These are phyloP conservation scores for Ustilago lituana DNA, from an alignment of 1,284 basidiomycete genomes.

Conservation along the genomic window DNA sequence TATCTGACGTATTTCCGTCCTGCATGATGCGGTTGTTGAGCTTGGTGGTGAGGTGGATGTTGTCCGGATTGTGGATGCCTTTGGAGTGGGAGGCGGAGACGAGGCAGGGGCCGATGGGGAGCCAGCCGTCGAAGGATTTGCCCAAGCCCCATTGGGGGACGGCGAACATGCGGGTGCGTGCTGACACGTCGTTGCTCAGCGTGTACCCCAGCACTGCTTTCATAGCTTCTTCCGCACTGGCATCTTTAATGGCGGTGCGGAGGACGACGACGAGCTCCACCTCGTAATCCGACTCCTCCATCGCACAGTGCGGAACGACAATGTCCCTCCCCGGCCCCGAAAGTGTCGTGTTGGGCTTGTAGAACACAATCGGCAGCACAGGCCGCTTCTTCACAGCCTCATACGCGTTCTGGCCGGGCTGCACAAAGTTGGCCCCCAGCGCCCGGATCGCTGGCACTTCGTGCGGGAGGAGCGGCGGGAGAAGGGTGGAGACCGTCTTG, in stretches of 20 bases:
- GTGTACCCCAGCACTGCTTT: constrained; percentile 50
- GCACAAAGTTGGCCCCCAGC: constrained; percentile 48
- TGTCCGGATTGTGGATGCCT: constrained; percentile 77
- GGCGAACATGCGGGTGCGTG: constrained; percentile 52
- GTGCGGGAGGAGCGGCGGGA: constrained; percentile 30
- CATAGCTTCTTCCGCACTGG: constrained; percentile 26
- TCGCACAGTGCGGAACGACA: constrained; percentile 39
- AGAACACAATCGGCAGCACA: constrained; percentile 53
- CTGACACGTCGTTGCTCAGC: constrained; percentile 50
- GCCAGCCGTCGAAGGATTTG: constrained; percentile 48
- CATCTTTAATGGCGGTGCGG: constrained; percentile 36
- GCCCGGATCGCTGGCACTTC: constrained; percentile 35
- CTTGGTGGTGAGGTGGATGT: constrained; percentile 74
- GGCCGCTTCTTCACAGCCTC: constrained; percentile 39
- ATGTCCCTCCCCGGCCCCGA: constrained; percentile 42
- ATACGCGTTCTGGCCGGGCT: constrained; percentile 26
- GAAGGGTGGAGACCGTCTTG: constrained; percentile 42
- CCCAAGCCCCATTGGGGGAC: constrained; percentile 55
- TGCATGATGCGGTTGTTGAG: constrained; percentile 79
- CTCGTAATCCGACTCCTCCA: constrained; percentile 52
- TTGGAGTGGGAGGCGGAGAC: constrained; percentile 66
- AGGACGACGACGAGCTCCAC: constrained; percentile 56
- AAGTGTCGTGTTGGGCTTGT: constrained; percentile 43
- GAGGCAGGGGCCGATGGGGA: constrained; percentile 44
- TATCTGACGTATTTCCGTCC: constrained; percentile 74